phyloP scores from a whole-genome alignment of 2,329 filamentous ascomycete species.

The Coleophoma eucalyptorum region DNA sequence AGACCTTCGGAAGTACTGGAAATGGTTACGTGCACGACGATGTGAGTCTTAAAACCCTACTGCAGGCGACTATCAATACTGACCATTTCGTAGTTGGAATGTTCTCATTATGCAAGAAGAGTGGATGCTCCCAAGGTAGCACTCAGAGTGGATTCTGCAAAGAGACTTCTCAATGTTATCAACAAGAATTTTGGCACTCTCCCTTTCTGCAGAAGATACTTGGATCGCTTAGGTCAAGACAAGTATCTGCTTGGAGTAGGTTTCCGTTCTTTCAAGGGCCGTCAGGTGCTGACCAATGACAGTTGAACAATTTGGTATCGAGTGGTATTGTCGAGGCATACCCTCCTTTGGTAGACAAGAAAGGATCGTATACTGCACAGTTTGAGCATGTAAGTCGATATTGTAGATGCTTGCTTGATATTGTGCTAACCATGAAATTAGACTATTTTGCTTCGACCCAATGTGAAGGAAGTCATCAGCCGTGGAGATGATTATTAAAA shows the following conservation, averaged over 20 bases:
- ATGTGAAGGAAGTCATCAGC: constrained; percentile 83
- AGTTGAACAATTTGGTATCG: constrained; percentile 83
- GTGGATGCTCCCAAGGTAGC: constrained; percentile 71
- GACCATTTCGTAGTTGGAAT: constrained; percentile 54
- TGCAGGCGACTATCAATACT: constrained; percentile 6
- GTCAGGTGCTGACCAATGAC: constrained; percentile 23
- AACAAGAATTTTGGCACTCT: constrained; percentile 95
- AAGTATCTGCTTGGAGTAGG: constrained; percentile 87
- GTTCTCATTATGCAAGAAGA: constrained; percentile 81
- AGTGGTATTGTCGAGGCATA: constrained; percentile 86
- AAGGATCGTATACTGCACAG: constrained; percentile 92
- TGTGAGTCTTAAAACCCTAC: constrained; percentile 41
- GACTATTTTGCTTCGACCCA: constrained; percentile 75
- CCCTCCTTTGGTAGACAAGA: constrained; percentile 84
- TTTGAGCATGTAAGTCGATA: constrained; percentile 72
- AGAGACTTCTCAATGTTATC: constrained; percentile 81
- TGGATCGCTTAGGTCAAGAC: constrained; percentile 89
- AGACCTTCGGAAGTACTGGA: constrained; percentile 92
- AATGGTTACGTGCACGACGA: constrained; percentile 86
- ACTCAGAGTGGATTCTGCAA: constrained; percentile 76
- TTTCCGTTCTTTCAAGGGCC: constrained; percentile 7
- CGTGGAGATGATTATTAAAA: constrained; percentile 76
- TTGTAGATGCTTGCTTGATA: not conserved
- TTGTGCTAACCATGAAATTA: constrained; percentile 28
- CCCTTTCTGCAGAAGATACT: constrained; percentile 84